phyloP scores from a whole-genome alignment of 2,329 filamentous ascomycete genomes.

The Paradendryphiella salina region DNA sequence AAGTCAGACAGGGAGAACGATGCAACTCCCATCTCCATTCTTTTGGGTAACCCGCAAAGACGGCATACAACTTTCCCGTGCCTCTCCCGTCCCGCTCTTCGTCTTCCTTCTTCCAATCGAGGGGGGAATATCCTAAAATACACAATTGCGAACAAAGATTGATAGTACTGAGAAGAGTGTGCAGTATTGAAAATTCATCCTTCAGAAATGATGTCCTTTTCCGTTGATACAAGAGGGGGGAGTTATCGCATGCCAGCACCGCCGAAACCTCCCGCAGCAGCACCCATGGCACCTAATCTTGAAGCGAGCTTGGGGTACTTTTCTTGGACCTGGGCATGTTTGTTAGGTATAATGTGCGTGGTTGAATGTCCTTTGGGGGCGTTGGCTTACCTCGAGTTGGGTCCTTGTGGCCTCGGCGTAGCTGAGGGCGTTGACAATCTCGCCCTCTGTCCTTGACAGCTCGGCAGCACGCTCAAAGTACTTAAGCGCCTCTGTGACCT shows the following conservation, averaged over 20 bases:
- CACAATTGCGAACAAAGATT: no score
- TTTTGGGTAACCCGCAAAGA: no score
- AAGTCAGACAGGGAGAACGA: no score
- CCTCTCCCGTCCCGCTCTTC: no score
- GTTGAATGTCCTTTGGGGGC: neutral
- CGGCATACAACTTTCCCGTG: no score
- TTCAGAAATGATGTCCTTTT: no score
- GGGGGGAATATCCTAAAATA: no score
- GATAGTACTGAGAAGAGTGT: no score
- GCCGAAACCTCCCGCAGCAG: slow-evolving; percentile 32
- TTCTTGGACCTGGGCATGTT: slow-evolving; percentile 50
- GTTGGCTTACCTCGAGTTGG: slow-evolving; percentile 68
- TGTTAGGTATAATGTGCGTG: neutral
- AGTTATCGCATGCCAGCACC: slow-evolving; percentile 41
- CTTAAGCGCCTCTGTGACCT: slow-evolving; percentile 89
- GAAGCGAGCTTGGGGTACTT: slow-evolving; percentile 57
- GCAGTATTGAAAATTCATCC: no score
- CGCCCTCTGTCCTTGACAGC: slow-evolving; percentile 88
- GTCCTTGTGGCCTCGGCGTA: slow-evolving; percentile 97
- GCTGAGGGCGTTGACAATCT: slow-evolving; percentile 93
- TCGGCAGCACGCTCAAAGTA: slow-evolving; percentile 98
- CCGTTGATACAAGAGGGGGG: neutral
- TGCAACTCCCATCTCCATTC: no score
- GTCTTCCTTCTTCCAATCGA: no score
- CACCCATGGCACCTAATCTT: slow-evolving; percentile 53